phyloP scores from a whole-genome alignment of 148 eudicot species.

The Nepenthes mirabilis region DNA sequence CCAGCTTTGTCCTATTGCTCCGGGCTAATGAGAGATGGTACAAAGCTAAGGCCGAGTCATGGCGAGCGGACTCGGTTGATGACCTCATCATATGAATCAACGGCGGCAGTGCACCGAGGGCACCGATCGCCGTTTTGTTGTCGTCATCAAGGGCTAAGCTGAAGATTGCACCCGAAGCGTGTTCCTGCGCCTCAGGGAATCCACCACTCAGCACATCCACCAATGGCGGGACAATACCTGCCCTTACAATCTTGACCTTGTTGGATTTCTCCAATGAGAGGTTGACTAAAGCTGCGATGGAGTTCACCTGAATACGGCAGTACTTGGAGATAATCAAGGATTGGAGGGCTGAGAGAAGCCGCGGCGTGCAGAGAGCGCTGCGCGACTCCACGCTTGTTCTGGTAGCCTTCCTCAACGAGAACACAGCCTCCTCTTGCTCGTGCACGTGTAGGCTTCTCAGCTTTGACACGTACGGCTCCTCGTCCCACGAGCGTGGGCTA shows the following conservation, averaged over 20 bases:
- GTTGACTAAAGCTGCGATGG: conserved; percentile 70
- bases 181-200: conserved; percentile 68
- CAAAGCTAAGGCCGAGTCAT: conserved; percentile 77
- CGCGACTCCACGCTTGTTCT: conserved; percentile 44
- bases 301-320: conserved; percentile 43
- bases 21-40: conserved; percentile 68
- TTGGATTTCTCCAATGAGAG: conserved; percentile 58
- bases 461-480: conserved; percentile 28
- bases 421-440: conserved; percentile 52
- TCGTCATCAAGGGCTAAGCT: conserved; percentile 71
- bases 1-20: conserved; percentile 61
- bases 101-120: conserved; percentile 65
- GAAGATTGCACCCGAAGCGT: conserved; percentile 79
- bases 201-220: conserved; percentile 60
- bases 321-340: conserved; percentile 48
- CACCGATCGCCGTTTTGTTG: conserved; percentile 85
- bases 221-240: conserved; percentile 65
- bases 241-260: conserved; percentile 80
- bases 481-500: conserved; percentile 20
- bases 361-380: conserved; percentile 42
- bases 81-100: conserved; percentile 54
- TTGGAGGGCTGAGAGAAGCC: conserved; percentile 42
- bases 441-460: conserved; percentile 34
- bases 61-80: conserved; percentile 45
- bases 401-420: conserved; percentile 47